Percentiles rank a stretch among this genome's conserved stretches.
These are phyloP conservation scores for Aspergillus kassunensis DNA, from an alignment of 495 filamentous ascomycete genomes.

Conservation along the genomic window DNA sequence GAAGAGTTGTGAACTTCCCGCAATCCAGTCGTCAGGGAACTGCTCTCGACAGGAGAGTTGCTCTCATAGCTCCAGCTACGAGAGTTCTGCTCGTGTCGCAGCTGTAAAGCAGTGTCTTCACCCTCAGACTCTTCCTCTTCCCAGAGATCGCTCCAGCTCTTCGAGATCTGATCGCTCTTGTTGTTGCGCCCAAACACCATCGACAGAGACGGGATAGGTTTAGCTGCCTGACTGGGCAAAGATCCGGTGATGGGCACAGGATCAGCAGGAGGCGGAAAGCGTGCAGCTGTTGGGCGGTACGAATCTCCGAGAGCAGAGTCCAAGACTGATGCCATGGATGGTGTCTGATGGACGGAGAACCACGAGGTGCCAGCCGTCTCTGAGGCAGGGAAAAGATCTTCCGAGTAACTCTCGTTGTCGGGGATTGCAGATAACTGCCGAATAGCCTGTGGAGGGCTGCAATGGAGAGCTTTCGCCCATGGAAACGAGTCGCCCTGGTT, in stretches of 20 bases:
- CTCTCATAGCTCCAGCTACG: conserved; percentile 80
- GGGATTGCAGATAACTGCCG: conserved; percentile 86
- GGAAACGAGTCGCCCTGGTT: conserved; percentile 82
- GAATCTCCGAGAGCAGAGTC: conserved; percentile 70
- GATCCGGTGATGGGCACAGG: conserved; percentile 68
- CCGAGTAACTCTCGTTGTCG: conserved; percentile 72
- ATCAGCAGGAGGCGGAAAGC: conserved; percentile 47
- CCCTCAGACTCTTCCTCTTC: conserved; percentile 79
- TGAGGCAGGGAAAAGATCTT: conserved; percentile 84
- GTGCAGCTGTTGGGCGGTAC: conserved; percentile 62
- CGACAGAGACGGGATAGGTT: conserved; percentile 62
- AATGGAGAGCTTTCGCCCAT: conserved; percentile 88
- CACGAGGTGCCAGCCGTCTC: conserved; percentile 66
- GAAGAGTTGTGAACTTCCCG: conserved; percentile 48
- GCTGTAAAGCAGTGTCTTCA: conserved; percentile 51
- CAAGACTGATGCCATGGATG: conserved; percentile 74
- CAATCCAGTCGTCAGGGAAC: conserved; percentile 19
- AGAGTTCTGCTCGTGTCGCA: conserved; percentile 69
- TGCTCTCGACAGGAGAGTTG: conserved; percentile 36
- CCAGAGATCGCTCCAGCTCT: conserved; percentile 97
- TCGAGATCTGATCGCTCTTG: conserved; percentile 67
- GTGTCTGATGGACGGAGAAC: conserved; percentile 65
- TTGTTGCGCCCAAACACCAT: conserved; percentile 75
- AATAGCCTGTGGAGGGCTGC: conserved; percentile 64
- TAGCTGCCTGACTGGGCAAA: conserved; percentile 66